Evolutionary conservation across 2,329 filamentous ascomycete species (phyloP), one percentile per base, ranked within the genome.

Genomic region (Lizonia empirigonia): DNA sequence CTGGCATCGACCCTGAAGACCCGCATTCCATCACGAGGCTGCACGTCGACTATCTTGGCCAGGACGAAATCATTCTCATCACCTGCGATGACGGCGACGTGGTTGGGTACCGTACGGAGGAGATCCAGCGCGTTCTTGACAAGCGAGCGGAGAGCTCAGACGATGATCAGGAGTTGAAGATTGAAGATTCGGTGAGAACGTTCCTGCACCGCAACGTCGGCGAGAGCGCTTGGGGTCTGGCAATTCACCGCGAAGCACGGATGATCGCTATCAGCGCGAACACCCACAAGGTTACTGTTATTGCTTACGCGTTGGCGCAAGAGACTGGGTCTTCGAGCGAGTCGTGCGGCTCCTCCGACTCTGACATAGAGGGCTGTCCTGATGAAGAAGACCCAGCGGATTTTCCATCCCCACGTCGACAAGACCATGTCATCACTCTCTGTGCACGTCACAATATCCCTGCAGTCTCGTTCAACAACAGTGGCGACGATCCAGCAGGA

Each of bases 251-350:
- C 55, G 77, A 86, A 56, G 90, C 90, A n/a, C 85, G 92, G 0
- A 77, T 97, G 55, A 88, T 99, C 56, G 94, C 93, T 0, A 87
- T 95, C 30, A 90, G 89, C 62, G 86, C 89, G 0, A 99, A 99
- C 68, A 82, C 80, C 0, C 77, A 78, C 18, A 65, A 76, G 13
- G 80, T 89, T 22, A 81, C 78, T 3, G 76, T 88, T 1, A 82
- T 84, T 61, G 82, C 83, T 12, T 83, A 84, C 60, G 84, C 81
- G 0, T 74, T 87, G 44, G 49, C 61, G 10, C 38, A 44, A n/a
- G 27, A n/a, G 1, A 10, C 13, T 9, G 22, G 18, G 4, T 4
- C 7, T 35, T 33, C 52, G 9, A 36, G 12, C 8, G 35, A 32
- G 13, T 24, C 40, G 9, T 38, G 45, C 6, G 30, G 44, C 0